These are phyloP conservation scores for Rhodotorula paludigena DNA, from an alignment of 768 basidiomycete genomes.

Conservation along the genomic window DNA sequence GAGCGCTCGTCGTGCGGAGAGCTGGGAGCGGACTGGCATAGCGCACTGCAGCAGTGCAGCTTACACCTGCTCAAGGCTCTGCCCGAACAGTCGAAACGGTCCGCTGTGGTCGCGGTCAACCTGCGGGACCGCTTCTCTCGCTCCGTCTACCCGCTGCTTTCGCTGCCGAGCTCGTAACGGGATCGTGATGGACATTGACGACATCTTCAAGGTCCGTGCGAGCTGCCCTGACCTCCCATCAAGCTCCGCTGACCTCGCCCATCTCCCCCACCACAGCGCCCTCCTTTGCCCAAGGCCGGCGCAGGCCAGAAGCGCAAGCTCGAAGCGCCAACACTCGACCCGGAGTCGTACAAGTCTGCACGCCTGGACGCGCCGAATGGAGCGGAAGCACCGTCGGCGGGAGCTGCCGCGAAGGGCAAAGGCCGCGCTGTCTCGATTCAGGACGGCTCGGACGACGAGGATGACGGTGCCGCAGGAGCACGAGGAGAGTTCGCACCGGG, in stretches of 20 bases:
- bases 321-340: constrained; percentile 35
- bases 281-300: constrained; percentile 22
- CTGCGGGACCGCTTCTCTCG: no score
- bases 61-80: no score
- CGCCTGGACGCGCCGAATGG: constrained; percentile 12
- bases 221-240: constrained; percentile 62
- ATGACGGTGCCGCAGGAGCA: constrained; percentile 46
- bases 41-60: no score
- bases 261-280: constrained; percentile 40
- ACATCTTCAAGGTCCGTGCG: constrained; percentile 55
- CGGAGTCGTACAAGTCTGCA: constrained; percentile 25
- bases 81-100: no score
- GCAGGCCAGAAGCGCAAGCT: constrained; percentile 39
- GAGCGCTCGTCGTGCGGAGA: no score
- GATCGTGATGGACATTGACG: constrained; percentile 35
- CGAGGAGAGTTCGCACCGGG: constrained; percentile 66
- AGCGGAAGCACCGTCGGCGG: not conserved
- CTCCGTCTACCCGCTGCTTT: no score
- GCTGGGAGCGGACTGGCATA: no score
- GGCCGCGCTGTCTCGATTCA: constrained; percentile 48
- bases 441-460: constrained; percentile 60
- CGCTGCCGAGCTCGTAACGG: no score
- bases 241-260: constrained; percentile 68
- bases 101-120: no score
- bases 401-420: constrained; percentile 16